Base-by-base conservation (phyloP, 163 green algal genomes). In the Chloromonas sp. region DNA sequence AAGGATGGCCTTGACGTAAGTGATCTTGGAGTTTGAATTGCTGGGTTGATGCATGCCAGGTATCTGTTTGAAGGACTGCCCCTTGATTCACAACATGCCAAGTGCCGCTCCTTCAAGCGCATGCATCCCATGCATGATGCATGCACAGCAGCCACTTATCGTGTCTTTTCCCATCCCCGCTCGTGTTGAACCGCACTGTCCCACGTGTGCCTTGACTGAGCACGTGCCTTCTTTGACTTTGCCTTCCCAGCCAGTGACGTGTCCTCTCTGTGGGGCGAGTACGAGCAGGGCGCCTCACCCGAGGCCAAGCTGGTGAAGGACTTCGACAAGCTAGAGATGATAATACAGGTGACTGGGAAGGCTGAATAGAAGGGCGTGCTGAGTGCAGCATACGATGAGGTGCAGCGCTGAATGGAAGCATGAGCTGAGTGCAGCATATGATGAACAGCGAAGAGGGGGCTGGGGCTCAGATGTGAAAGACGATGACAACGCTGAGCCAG, bases 281-380 rank as follows among this genome's bases (percentile, higher is more conserved):
- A 98, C 80, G 96, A 98, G 88, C 85, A 87, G 3, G 95, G 91
- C 2, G 60, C 87, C 3, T 95, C 91, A 0, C 82, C 86, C 0
- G 96, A 98, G 83, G 95, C 95, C 0, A 84, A 91, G 77, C 84
- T 98, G 77, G 94, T 98, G 2, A 98, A 98, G 84, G 96, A 98
- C 86, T 95, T 98, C 86, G 96, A 98, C 93, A 98, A 98, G 91
- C 81, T 98, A 82, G 96, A 98, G 90, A 98, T 98, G 96, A 97
- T 98, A 74, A 71, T 98, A 60, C 95, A 98, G 87, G 87, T 82
- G 76, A 60, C 11, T 5, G 13, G 15, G 2, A 60, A 15, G 13
- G 14, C 2, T 57, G 74, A 15, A 5, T 58, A 36, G 14, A 80
- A 60, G 74, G 15, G 8, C 2, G 13, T 58, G 14, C 13, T 84